Base-by-base conservation (phyloP, 179 eudicot genomes). In the Spergularia azorica region DNA sequence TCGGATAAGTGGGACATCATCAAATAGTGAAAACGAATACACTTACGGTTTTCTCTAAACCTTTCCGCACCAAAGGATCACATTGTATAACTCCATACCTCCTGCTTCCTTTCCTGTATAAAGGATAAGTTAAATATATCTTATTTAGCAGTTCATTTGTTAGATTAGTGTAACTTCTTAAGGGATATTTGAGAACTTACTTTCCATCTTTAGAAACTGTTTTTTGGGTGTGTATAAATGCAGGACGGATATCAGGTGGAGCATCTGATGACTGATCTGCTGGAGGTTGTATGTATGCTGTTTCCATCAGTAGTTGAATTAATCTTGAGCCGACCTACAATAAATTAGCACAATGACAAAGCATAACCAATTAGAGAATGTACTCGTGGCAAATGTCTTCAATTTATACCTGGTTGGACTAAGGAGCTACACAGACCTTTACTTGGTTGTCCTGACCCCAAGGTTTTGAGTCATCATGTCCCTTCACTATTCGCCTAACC, bases 231-330 rank as follows among this genome's bases (percentile, higher is more conserved):
- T 93, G 99, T 67, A 82, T 63, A 83, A 95, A 95, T 58, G 99
- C 99, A 63, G 99, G 99, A 20, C 97, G 94, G 84, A 95, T 84
- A 84, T 95, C 94, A 75, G 94, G 99, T 71, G 97, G 83, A 68
- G 76, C 83, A 68, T 89, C 97, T 9, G 82, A 81, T 58, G 76
- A 72, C 78, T 93, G 92, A 79, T 88, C 86, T 56, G 79, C 80
- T n/a, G 97, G 92, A 74, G 92, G 85, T 73, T 93, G 99, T 83
- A 95, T 88, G 82, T 82, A 93, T 9, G 99, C 98, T 59, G 94
- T 91, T 79, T 95, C 89, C 41, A 85, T 67, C 73, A 95, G 87
- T 80, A 95, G 84, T 70, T 93, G 92, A 82, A 95, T 91, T 56
- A 95, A 84, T 81, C 77, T 92, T 67, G 91, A 79, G 56, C 99